Conservation (phyloP, 225 moss, liverwort and hornwort genomes). For the Straminergon stramineum region DNA sequence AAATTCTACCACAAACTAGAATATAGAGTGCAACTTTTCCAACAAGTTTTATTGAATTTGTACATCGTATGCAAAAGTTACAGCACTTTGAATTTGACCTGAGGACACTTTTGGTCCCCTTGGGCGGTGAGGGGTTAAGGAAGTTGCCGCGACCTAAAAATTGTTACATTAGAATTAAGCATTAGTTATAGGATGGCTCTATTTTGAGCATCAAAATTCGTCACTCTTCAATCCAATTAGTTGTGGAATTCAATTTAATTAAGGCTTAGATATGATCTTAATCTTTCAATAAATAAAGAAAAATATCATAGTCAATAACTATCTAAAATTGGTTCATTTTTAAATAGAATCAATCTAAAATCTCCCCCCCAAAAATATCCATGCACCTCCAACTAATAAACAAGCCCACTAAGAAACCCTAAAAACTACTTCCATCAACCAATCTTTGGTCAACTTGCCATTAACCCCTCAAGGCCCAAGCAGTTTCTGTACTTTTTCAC, state of each 20-base stretch:
- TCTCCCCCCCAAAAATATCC: no score
- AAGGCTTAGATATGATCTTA: not conserved
- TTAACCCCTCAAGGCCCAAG: no score
- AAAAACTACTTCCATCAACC: not conserved
- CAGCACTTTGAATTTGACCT: no score
- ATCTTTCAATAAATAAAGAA: not conserved
- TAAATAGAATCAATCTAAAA: not conserved
- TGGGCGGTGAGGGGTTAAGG: no score
- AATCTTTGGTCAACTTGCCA: fast-evolving
- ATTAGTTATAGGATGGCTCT: not conserved
- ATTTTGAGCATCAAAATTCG: not conserved
- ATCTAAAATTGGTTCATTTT: not conserved
- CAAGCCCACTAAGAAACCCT: fast-evolving
- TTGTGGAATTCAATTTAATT: not conserved
- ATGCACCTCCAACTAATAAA: not conserved
- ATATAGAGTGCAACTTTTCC: no score
- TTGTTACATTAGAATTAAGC: not conserved
- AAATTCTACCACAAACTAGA: no score
- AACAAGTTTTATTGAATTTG: no score
- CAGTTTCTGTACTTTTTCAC: no score
- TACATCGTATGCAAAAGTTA: no score
- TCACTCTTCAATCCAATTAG: not conserved
- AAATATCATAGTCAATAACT: not conserved
- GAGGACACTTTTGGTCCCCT: no score
- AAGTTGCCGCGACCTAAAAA: not conserved